Conservation (phyloP, 2,329 filamentous ascomycete genomes). For the Ophiostoma triangulosporum region DNA sequence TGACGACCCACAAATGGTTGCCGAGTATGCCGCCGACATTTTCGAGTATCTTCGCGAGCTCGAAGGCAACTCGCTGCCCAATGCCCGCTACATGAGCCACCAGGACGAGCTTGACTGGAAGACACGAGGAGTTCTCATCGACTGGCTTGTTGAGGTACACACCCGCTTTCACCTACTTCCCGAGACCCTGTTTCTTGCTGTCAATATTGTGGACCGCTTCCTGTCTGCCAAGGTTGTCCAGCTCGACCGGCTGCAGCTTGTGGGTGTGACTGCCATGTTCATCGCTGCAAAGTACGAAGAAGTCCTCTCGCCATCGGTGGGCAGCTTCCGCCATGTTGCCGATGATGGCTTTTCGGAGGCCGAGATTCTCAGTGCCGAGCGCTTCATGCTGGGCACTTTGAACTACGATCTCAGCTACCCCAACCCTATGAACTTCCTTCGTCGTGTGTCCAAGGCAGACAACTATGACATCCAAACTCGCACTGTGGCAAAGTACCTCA, state of each 20-base stretch:
- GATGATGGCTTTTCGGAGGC: constrained; percentile 92
- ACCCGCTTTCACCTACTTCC: constrained; percentile 90
- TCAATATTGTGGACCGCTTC: constrained; percentile 98
- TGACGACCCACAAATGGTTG: constrained; percentile 93
- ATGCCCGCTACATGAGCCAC: constrained; percentile 88
- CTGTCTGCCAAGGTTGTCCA: constrained; percentile 90
- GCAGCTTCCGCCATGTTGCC: constrained; percentile 93
- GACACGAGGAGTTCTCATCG: constrained; percentile 90
- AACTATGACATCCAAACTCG: constrained; percentile 98
- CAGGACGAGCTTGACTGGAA: constrained; percentile 97
- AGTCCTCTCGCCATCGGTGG: constrained; percentile 88
- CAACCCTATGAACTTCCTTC: constrained; percentile 99
- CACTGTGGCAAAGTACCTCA: constrained; percentile 92
- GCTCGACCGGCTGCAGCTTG: constrained; percentile 87
- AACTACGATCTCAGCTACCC: constrained; percentile 98
- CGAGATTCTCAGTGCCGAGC: constrained; percentile 94
- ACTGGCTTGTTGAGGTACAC: constrained; percentile 98
- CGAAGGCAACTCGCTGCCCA: constrained; percentile 66
- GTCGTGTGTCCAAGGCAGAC: constrained; percentile 96
- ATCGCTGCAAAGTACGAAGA: constrained; percentile 99
- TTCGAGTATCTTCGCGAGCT: constrained; percentile 89
- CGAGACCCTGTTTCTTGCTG: constrained; percentile 88
- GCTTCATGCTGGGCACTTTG: constrained; percentile 78
- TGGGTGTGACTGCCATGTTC: constrained; percentile 98
- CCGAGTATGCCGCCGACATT: constrained; percentile 93